phyloP scores from a whole-genome alignment of 176 grass and related monocot species.

The Hordeum marinum region DNA sequence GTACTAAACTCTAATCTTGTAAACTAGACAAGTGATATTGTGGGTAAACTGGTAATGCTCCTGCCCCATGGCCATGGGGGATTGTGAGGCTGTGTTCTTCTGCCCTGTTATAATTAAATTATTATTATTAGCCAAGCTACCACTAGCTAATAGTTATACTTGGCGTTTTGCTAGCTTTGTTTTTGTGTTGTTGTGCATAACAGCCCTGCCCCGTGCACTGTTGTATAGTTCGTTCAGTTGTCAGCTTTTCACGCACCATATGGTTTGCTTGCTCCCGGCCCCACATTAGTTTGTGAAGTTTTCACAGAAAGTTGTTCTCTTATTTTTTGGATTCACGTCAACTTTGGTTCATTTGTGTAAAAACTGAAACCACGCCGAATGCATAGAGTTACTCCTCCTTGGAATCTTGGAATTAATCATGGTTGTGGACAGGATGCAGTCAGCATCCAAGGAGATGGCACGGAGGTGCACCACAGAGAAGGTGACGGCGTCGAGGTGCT shows the following conservation, averaged over 20 bases:
- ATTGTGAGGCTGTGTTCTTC: too few species aligned
- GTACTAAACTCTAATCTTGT: background rate
- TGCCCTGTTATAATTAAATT: too few species aligned
- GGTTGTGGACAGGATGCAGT: background rate
- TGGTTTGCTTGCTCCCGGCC: background rate
- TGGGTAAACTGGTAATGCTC: too few species aligned
- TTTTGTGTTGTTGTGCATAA: background rate
- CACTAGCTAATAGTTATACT: background rate
- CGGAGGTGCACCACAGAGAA: background rate
- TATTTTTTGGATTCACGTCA: background rate
- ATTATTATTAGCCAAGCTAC: background rate
- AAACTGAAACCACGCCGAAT: background rate
- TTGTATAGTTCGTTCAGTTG: background rate
- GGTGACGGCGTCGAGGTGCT: background rate
- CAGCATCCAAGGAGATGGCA: background rate
- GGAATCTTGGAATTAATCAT: background rate
- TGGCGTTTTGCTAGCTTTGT: background rate
- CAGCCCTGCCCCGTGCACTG: background rate
- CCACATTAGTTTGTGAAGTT: background rate
- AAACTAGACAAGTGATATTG: too few species aligned
- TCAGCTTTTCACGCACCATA: background rate
- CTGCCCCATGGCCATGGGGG: too few species aligned
- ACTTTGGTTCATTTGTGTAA: background rate
- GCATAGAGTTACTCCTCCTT: background rate
- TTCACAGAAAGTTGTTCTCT: background rate